Conservation (phyloP, 2,329 filamentous ascomycete genomes). For the Pseudocercospora fijiensis region DNA sequence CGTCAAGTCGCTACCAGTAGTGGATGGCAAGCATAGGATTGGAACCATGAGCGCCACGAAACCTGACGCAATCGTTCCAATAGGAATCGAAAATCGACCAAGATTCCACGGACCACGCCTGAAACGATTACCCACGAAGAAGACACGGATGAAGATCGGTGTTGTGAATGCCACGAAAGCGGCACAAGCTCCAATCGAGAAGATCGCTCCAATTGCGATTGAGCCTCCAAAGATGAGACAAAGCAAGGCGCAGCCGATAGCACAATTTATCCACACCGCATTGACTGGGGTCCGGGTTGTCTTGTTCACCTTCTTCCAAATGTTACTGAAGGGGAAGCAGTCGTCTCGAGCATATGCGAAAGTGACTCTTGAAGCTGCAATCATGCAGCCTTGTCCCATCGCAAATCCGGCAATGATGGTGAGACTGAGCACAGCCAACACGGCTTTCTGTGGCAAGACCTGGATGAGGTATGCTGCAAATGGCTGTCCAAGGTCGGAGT, state of each 20-base stretch:
- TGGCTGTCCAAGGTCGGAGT: conserved; percentile 65
- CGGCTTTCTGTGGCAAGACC: conserved; percentile 59
- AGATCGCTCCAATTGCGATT: conserved; percentile 65
- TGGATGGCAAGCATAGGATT: conserved; percentile 63
- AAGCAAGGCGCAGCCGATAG: conserved; percentile 59
- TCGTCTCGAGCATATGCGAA: conserved; percentile 69
- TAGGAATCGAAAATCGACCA: conserved; percentile 57
- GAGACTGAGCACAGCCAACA: conserved; percentile 62
- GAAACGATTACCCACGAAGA: conserved; percentile 63
- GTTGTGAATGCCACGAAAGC: conserved; percentile 63
- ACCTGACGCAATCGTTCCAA: conserved; percentile 56
- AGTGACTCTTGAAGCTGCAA: conserved; percentile 48
- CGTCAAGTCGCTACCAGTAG: conserved; percentile 56
- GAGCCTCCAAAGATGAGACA: conserved; percentile 65
- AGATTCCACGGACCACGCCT: conserved; percentile 68
- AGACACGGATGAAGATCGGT: conserved; percentile 59
- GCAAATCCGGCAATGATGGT: conserved; percentile 69
- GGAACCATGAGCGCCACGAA: conserved; percentile 69
- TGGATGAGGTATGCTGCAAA: conserved; percentile 70
- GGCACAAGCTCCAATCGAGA: conserved; percentile 67
- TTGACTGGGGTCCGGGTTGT: conserved; percentile 67
- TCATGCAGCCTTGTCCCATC: conserved; percentile 73
- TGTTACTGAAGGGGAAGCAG: conserved; percentile 62
- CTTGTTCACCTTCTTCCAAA: conserved; percentile 61
- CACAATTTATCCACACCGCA: conserved; percentile 66